Evolutionary conservation across 2,329 filamentous ascomycete genomes (phyloP), one percentile per base, ranked within the genome.

Genomic region (Penicillium polonicum): DNA sequence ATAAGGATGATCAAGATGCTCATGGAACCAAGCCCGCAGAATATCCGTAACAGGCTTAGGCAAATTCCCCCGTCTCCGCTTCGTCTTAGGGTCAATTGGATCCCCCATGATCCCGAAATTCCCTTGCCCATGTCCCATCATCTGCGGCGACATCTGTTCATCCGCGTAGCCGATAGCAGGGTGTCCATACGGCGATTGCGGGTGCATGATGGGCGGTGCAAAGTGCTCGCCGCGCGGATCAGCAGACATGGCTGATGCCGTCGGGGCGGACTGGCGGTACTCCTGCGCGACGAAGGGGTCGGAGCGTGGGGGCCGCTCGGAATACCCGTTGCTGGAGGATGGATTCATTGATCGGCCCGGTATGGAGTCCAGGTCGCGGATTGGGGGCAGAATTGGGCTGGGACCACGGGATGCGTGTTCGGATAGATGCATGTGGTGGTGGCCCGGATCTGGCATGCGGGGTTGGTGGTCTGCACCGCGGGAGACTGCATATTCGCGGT

Each of bases 1-100:
- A 71, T 96, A 96, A 0, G 91, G 91, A 69, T 94, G 91, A 59
- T 86, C 81, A 8, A 92, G 75, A 72, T 94, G 89, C n/a, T 82
- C 81, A 51, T 87, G 76, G 64, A 95, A 92, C 92, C 92, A 96
- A 0, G 84, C 80, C 53, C 89, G 85, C 41, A 96, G 80, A 64
- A 90, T 87, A 70, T 92, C 89, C 0, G 91, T 96, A 0, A 91
- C 90, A 54, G 92, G 89, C 70, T 95, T 95, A n/a, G 92, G 92
- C 3, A 96, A 80, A 69, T 96, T 96, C 1, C 92, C 92, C 39
- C 92, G 83, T 52, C 91, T 82, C 72, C 81, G 79, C 67, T 82
- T 83, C 36, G 71, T 75, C 60, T 73, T 75, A 10, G 74, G 66
- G 53, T 77, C 75, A 27, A 69, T 65, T 19, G 68, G 57, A 36